Evolutionary conservation across 352 stramenopile species (phyloP).

Genomic region (Phytophthora meadii): DNA sequence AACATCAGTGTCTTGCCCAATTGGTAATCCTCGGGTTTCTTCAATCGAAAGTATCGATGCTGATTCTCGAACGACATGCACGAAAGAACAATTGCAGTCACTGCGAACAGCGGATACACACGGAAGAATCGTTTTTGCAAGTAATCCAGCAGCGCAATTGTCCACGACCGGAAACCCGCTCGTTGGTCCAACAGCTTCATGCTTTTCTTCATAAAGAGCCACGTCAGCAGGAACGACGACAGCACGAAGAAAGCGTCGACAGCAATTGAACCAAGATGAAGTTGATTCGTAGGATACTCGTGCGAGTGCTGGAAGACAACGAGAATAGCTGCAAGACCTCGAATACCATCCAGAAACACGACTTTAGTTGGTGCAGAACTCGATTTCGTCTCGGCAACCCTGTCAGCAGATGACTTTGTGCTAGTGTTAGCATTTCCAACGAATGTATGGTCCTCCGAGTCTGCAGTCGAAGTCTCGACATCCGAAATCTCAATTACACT

Average conservation of each 20-base stretch:
- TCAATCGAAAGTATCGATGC: constrained; percentile 40
- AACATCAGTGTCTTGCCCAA: constrained; percentile 49
- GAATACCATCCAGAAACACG: constrained; percentile 32
- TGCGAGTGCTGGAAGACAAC: constrained; percentile 40
- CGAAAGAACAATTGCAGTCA: constrained; percentile 39
- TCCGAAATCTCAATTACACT: constrained; percentile 29
- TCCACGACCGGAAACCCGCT: constrained; percentile 21
- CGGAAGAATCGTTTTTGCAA: constrained; percentile 61
- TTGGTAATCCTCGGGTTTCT: constrained; percentile 36
- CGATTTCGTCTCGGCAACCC: constrained; percentile 2
- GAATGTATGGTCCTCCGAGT: constrained; percentile 18
- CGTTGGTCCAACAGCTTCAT: constrained; percentile 35
- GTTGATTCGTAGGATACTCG: constrained; percentile 12
- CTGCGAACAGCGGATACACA: constrained; percentile 62
- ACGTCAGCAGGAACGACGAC: constrained; percentile 35
- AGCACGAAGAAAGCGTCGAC: constrained; percentile 58
- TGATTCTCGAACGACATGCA: constrained; percentile 39
- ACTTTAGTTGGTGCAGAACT: constrained; percentile 17
- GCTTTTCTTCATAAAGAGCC: constrained; percentile 38
- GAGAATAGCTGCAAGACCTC: constrained; percentile 35
- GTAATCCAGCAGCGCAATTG: constrained; percentile 44
- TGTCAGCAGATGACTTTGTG: constrained; percentile 15
- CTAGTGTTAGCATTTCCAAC: constrained; percentile 7
- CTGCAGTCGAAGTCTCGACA: constrained; percentile 8
- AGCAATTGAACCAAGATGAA: constrained; percentile 32